Evolutionary conservation across 768 basidiomycete genomes (phyloP).

Genomic region (Leccinum olivaceopallidum): DNA sequence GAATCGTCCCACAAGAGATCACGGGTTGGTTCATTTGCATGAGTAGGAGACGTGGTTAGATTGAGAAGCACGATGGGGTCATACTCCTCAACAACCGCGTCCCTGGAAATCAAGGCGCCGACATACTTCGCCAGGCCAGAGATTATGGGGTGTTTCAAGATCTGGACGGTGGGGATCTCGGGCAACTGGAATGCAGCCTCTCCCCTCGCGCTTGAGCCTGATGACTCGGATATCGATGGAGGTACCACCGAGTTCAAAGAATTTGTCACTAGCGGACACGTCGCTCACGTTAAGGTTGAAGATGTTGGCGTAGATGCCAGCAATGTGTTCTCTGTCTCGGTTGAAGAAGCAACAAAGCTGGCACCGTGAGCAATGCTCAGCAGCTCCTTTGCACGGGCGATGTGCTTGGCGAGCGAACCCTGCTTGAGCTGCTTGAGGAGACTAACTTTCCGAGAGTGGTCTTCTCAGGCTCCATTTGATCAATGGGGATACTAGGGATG

Average conservation of each 20-base stretch:
- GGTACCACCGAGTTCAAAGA: constrained; percentile 20
- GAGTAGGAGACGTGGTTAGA: constrained; percentile 34
- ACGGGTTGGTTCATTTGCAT: constrained; percentile 40
- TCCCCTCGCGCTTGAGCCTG: constrained; percentile 17
- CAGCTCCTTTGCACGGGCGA: too few relatives aligned
- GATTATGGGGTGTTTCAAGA: constrained; percentile 7
- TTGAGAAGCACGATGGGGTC: not conserved
- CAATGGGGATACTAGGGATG: constrained; percentile 37
- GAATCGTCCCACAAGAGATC: constrained; percentile 58
- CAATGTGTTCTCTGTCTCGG: too few relatives aligned
- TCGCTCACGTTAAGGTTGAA: too few relatives aligned
- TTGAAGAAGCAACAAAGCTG: too few relatives aligned
- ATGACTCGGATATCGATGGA: constrained; percentile 43
- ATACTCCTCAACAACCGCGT: not conserved
- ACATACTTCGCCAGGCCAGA: constrained; percentile 33
- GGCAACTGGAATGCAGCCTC: too few relatives aligned
- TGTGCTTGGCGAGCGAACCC: not conserved
- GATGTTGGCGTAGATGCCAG: too few relatives aligned
- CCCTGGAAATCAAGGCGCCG: constrained; percentile 27
- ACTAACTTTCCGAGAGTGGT: constrained; percentile 42
- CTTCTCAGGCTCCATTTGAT: constrained; percentile 35
- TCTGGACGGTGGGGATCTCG: too few relatives aligned
- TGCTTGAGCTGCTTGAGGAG: constrained; percentile 25
- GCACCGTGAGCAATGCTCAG: too few relatives aligned
- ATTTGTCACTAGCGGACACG: too few relatives aligned